phyloP scores from a whole-genome alignment of 2,329 filamentous ascomycete genomes.

The Penicillium sp. region DNA sequence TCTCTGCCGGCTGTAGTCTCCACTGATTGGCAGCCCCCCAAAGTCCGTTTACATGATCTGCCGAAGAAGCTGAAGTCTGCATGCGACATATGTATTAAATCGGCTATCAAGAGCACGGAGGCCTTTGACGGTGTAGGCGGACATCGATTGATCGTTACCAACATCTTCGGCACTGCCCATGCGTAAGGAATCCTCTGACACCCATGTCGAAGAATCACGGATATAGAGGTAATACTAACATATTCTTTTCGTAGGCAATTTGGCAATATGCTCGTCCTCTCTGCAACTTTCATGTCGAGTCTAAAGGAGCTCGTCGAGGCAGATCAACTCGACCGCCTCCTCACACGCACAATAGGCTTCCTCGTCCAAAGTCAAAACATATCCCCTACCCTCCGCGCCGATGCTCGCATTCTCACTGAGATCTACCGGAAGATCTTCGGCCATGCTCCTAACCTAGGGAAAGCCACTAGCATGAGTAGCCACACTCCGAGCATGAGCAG shows the following conservation, averaged over 20 bases:
- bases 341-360: conserved; percentile 73
- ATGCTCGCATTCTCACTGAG: conserved; percentile 68
- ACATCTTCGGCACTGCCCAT: conserved; percentile 11
- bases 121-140: conserved; percentile 6
- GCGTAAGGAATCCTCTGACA: conserved; percentile 1
- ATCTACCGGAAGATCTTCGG: conserved; percentile 49
- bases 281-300: conserved; percentile 71
- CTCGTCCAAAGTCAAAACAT: conserved; percentile 67
- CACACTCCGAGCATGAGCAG: neutral
- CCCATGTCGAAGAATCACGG: neutral
- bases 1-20: conserved; percentile 19
- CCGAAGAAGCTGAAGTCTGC: conserved; percentile 40
- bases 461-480: neutral
- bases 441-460: conserved; percentile 1
- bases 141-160: conserved; percentile 7
- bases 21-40: conserved; percentile 19
- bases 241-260: conserved; percentile 68
- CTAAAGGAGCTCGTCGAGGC: conserved; percentile 59
- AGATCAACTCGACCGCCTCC: conserved; percentile 57
- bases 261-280: conserved; percentile 88
- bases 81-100: conserved; percentile 4
- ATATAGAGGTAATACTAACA: conserved; percentile 23
- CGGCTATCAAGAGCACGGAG: conserved; percentile 4
- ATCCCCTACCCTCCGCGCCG: conserved; percentile 70
- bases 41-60: conserved; percentile 24